A percentile compares a stretch with the other conserved stretches of the same genome.
These are phyloP conservation scores for Panus rudis DNA, from an alignment of 768 basidiomycete species.

Conservation along the genomic window DNA sequence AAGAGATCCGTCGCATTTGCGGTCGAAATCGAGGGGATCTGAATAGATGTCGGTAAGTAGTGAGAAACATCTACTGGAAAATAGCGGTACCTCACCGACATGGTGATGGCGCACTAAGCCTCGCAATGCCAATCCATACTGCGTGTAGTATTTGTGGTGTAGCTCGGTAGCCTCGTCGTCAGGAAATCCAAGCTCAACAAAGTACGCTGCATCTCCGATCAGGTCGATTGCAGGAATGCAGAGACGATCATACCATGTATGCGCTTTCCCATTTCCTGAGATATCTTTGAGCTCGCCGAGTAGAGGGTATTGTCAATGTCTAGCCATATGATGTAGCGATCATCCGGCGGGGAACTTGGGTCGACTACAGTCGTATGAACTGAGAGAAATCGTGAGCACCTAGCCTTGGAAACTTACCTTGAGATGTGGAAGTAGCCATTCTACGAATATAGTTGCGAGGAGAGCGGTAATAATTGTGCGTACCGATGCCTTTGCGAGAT, in stretches of 20 bases:
- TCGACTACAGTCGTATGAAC: too few species aligned
- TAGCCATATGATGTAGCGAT: slow-evolving; percentile 63
- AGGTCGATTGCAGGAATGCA: background rate
- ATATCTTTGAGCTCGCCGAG: slow-evolving; percentile 66
- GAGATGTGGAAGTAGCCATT: too few species aligned
- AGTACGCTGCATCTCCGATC: slow-evolving; percentile 48
- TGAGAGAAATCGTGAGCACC: too few species aligned
- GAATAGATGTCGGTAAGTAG: slow-evolving; percentile 8
- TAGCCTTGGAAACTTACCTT: too few species aligned
- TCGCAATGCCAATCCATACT: slow-evolving; percentile 78
- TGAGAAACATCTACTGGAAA: background rate
- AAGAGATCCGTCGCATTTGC: slow-evolving; percentile 75
- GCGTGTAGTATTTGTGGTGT: slow-evolving; percentile 65
- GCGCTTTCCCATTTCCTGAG: slow-evolving; percentile 69
- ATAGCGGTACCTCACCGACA: slow-evolving; percentile 43
- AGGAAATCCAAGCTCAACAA: slow-evolving; percentile 58
- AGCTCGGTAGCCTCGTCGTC: slow-evolving; percentile 64
- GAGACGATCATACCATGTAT: slow-evolving; percentile 53
- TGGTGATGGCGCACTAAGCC: slow-evolving; percentile 72
- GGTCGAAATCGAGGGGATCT: slow-evolving; percentile 83
- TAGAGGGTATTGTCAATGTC: slow-evolving; percentile 90
- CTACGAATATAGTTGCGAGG: too few species aligned
- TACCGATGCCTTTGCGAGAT: too few species aligned
- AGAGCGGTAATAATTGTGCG: too few species aligned
- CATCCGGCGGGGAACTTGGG: too few species aligned